Evolutionary conservation across 2,329 filamentous ascomycete genomes (phyloP), one percentile per base, ranked within the genome.

Genomic region (Alternaria alternata): DNA sequence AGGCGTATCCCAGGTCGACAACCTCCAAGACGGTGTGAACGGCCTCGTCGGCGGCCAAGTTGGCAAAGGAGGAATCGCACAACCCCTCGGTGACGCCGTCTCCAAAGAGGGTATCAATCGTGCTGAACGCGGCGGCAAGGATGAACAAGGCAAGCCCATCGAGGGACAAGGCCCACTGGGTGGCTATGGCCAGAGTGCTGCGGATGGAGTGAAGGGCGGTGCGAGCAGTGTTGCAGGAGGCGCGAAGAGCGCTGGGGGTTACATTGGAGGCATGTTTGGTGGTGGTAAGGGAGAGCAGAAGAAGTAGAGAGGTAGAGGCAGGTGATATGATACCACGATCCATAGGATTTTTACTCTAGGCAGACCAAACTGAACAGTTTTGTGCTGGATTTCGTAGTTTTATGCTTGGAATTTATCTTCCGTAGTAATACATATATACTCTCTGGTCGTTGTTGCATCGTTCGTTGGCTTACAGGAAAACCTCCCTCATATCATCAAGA

Each of bases 31-130:
- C 76, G 86, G 85, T 71, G 85, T 90, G 34, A 81, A 91, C 81
- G 81, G 84, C 77, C 82, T 89, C 54, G 88, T 85, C 8, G 81
- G 84, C 2, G 85, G 86, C 34, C 89, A 91, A 69, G 76, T 92
- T 26, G 90, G 90, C 44, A 85, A 91, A 67, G 89, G 88, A 61
- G 90, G 90, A 0, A 77, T 91, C 1, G 82, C 86, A 1, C 85
- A 90, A 69, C 88, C 88, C 5, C 76, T 89, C 53, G 89, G 89
- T 62, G 88, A 91, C 73, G 53, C 85, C 3, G 71, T 82, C 2
- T 89, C 86, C 22, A 88, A 87, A 70, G 88, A 91, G 71, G 89
- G 88, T 26, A 72, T 89, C 67, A 91, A 89, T 79, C 83, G 88
- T 11, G 81, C 84, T 43, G 89, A 91, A 80, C 81, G 89, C 8